Base-by-base conservation (phyloP, 768 basidiomycete species). In the Trametes villosa region DNA sequence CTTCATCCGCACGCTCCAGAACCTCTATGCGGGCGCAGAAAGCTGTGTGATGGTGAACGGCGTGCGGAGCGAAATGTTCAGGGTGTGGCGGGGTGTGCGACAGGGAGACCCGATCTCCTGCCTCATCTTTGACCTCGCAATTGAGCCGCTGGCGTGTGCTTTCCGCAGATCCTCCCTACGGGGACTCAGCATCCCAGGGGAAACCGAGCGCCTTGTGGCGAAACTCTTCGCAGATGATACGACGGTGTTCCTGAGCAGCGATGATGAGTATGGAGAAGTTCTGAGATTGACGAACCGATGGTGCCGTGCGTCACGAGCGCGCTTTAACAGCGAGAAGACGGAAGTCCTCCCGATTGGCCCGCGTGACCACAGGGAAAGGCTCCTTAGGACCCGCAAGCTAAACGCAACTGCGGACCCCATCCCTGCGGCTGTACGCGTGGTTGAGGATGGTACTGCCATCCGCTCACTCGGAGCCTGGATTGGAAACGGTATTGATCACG, bases 301-400 rank as follows among this genome's bases (percentile, higher is more conserved):
- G 81, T 83, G 78, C 58, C 24, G n/a, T 0, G 77, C 73, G 5
- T 77, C 76, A 9, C 66, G 71, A 0, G 80, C 79, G 0, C 77
- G 75, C 40, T 82, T 81, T 62, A 83, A 81, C 53, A 55, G 65
- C 0, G 47, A 55, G 0, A 83, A 83, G 62, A 81, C 79, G 0
- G 71, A 75, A 33, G 60, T 79, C 1, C 9, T 41, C 40, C 40
- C 40, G 40, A 41, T 41, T 8, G 40, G 40, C 15, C 6, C 40
- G n/a, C n/a, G 8, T 7, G 40, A 41, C 8, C 18, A 17, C 40
- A 7, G 40, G 11, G 18, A n/a, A n/a, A 7, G 18, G 18, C 8
- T 41, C 5, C 18, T 9, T 7, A n/a, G 18, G 18, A 17, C 40
- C 5, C 11, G 40, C 8, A 9, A n/a, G 11, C 9, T n/a, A 13